Base-by-base conservation (phyloP, 1,284 basidiomycete species). In the Cryptococcus depauperatus region DNA sequence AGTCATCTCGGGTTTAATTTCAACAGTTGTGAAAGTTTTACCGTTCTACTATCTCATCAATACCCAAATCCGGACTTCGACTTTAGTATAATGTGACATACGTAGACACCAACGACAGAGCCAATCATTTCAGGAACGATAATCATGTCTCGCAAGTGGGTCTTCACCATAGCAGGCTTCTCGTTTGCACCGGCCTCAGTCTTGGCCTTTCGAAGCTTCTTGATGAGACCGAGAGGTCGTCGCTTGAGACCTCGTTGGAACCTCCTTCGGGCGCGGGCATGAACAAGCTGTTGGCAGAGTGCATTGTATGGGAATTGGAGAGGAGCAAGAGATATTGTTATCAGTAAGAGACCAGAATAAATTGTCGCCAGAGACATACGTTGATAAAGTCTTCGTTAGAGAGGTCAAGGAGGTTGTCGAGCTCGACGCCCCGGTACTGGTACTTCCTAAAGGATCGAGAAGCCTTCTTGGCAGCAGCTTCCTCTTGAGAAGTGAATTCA, bases 91-190 rank as follows among this genome's bases (percentile, higher is more conserved):
- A 22, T 11, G 7, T 27, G 23, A 68, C 68, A 59, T 59, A 70
- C 68, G 84, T 98, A 98, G 71, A 95, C 91, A 61, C 90, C 91
- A 58, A 93, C 82, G 55, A 93, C 86, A 60, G 82, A 85, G 57
- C 93, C 93, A 73, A 98, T 96, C 95, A 99, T 98, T 79, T 99
- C 93, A 47, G 93, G 95, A 54, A 98, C 93, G 72, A 98, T 84
- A 74, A 97, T 92, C 93, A 99, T 98, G 78, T 98, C 84, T 70
- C 93, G 90, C 61, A 98, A 79, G 76, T 99, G 95, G 47, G 95
- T 99, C 82, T 97, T 98, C 71, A 99, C 91, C 61, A 91, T 86
- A 46, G 87, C 80, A 54, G 95, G 95, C 80, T 99, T 98, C 77
- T 97, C 89, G 76, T 96, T 96, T 64, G 93, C 87, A 51, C 80